Percentiles rank a stretch among this genome's conserved stretches.
These are phyloP conservation scores for Cadophora sp. DNA, from an alignment of 2,329 filamentous ascomycete species.

Conservation along the genomic window DNA sequence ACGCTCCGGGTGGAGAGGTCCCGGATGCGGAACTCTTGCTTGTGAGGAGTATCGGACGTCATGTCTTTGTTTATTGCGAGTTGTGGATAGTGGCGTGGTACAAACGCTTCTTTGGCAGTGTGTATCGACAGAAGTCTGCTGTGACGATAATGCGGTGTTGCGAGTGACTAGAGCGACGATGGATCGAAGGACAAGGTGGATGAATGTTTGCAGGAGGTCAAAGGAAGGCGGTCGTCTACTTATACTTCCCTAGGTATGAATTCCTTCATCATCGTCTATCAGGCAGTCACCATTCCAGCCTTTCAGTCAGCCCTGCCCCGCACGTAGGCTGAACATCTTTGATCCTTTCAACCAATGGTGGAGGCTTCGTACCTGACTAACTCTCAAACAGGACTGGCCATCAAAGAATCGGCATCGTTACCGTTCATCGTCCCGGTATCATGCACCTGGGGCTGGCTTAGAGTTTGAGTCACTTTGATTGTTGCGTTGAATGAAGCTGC, in stretches of 20 bases:
- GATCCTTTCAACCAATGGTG: constrained; percentile 15
- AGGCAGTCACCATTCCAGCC: constrained; percentile 14
- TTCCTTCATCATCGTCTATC: not conserved
- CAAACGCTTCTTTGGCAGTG: not conserved
- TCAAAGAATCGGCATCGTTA: not conserved
- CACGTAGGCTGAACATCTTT: not conserved
- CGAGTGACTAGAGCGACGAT: not conserved
- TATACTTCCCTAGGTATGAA: constrained; percentile 2
- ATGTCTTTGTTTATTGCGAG: constrained; percentile 21
- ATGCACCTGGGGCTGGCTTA: not conserved
- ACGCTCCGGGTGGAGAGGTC: constrained; percentile 66
- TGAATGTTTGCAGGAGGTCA: not conserved
- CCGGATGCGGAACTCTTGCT: constrained; percentile 60
- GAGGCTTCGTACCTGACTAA: constrained; percentile 17
- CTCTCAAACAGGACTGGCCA: not conserved
- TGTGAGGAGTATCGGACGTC: constrained; percentile 38
- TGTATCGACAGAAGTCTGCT: not conserved
- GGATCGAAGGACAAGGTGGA: not conserved
- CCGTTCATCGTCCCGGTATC: not conserved
- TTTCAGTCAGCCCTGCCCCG: constrained; percentile 9
- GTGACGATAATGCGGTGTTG: not conserved
- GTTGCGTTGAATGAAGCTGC: not conserved
- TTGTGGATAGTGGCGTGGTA: not conserved
- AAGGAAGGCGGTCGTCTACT: constrained; percentile 4
- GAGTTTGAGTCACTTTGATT: not conserved